These are phyloP conservation scores for Astrephomene gubernaculifera DNA, from an alignment of 139 green algal species.

Conservation along the genomic window DNA sequence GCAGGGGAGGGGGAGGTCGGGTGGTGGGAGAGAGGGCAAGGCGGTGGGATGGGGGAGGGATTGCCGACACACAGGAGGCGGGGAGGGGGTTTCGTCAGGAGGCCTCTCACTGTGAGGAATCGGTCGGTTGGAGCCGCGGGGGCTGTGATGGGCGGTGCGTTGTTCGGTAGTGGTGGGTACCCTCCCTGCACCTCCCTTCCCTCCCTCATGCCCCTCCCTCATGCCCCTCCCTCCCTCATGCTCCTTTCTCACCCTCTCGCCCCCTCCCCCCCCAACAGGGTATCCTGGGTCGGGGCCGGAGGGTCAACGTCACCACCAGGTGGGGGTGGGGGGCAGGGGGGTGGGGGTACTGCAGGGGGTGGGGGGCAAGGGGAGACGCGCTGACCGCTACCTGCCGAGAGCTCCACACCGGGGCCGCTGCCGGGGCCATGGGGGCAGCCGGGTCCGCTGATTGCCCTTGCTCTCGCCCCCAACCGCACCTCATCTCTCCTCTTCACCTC, in stretches of 20 bases:
- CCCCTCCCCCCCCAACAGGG: not conserved
- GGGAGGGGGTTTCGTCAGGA: no score
- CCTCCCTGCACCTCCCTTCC: not conserved
- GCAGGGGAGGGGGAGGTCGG: not conserved
- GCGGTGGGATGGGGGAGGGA: not conserved
- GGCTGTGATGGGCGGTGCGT: no score
- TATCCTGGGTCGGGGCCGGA: slow-evolving; percentile 10
- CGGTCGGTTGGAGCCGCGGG: not conserved
- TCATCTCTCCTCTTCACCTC: not conserved
- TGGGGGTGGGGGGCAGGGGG: not conserved
- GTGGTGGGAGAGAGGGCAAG: not conserved
- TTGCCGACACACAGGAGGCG: no score
- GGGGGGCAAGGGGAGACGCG: not conserved
- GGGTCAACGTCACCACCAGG: not conserved
- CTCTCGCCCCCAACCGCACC: no score
- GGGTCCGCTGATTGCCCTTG: not conserved
- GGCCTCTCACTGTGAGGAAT: not conserved
- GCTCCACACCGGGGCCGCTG: not conserved
- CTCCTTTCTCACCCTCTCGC: not conserved
- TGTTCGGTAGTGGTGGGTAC: not conserved
- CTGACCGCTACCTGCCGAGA: not conserved
- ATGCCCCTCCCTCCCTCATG: no score
- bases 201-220: not conserved
- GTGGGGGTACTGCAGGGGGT: not conserved
- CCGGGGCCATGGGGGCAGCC: no score